Conservation (phyloP, 495 filamentous ascomycete genomes). For the Penicillium waksmanii region DNA sequence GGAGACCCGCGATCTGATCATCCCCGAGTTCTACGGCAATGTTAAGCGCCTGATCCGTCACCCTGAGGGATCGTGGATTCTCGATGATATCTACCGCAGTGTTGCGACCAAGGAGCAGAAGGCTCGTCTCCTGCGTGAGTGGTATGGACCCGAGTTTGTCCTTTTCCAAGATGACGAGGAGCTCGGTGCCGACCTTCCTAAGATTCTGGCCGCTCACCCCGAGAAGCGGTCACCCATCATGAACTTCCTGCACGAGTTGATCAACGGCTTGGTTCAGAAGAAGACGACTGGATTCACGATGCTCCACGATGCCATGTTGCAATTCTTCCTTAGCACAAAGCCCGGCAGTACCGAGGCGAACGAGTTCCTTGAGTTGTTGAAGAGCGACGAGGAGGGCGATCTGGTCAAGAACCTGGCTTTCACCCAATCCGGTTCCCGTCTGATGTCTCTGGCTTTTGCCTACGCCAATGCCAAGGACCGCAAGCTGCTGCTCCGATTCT, state of each 20-base stretch:
- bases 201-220: slow-evolving; percentile 73
- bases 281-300: slow-evolving; percentile 94
- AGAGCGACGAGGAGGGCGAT: slow-evolving; percentile 86
- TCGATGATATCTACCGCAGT: slow-evolving; percentile 92
- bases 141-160: slow-evolving; percentile 94
- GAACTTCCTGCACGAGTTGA: slow-evolving; percentile 79
- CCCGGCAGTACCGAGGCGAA: slow-evolving; percentile 75
- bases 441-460: slow-evolving; percentile 81
- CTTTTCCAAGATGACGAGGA: slow-evolving; percentile 68
- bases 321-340: slow-evolving; percentile 84
- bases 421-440: slow-evolving; percentile 80
- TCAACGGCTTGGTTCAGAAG: slow-evolving; percentile 92
- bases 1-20: slow-evolving; percentile 81
- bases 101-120: slow-evolving; percentile 84
- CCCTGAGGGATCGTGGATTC: slow-evolving; percentile 92
- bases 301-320: slow-evolving; percentile 96
- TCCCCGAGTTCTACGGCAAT: slow-evolving; percentile 92
- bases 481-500: slow-evolving; percentile 81
- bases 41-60: slow-evolving; percentile 93
- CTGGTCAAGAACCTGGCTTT: slow-evolving; percentile 93
- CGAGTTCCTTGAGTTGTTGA: slow-evolving; percentile 88
- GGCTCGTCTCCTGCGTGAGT: slow-evolving; percentile 82
- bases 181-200: slow-evolving; percentile 61
- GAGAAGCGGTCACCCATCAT: slow-evolving; percentile 87
- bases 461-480: slow-evolving; percentile 90